Base-by-base conservation (phyloP, 1,284 basidiomycete genomes). In the Pseudozyma pruni region DNA sequence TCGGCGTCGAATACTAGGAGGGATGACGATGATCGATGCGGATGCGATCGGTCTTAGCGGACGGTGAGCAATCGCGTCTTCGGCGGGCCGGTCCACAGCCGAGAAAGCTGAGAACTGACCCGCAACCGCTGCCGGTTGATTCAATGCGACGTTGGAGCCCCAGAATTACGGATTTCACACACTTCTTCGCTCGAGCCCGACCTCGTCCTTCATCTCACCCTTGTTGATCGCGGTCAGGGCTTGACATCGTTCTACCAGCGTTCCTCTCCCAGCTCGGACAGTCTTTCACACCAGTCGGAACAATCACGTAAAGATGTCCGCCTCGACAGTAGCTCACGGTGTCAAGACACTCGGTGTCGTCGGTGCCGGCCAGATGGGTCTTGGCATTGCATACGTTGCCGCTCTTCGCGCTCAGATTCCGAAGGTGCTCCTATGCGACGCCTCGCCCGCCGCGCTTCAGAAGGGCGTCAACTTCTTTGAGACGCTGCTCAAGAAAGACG, bases 361-460 rank as follows among this genome's bases (percentile, higher is more conserved):
- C 5, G 76, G 76, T 29, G 71, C 70, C 19, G 80, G 80, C 16
- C 80, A 81, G 67, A 81, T 81, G 80, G 80, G 80, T 27, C 57
- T 74, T 1, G 93, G 93, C 2, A 94, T 95, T 54, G 91, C 92
- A 35, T 87, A 91, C 49, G 91, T 94, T 33, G 87, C 92, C 8
- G 90, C 92, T 1, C 75, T 76, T 14, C 47, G 57, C n/a, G 74
- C 72, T 1, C 44, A 69, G 46, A 49, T 71, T 17, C 62, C 64
- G 4, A n/a, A 44, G 5, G 75, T 76, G 7, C 32, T 72, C 33
- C 50, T 77, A 10, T 74, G 60, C 49, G 72, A 77, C 49, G 54
- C 73, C 2, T 63, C 66, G 1, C 49, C 63, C 2, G 85, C 86
- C 14, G 90, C 92, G 78, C 85, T 93, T 42, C 83, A 86, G 43